Base-by-base conservation (phyloP, 148 eudicot genomes). In the Selenicereus undatus region DNA sequence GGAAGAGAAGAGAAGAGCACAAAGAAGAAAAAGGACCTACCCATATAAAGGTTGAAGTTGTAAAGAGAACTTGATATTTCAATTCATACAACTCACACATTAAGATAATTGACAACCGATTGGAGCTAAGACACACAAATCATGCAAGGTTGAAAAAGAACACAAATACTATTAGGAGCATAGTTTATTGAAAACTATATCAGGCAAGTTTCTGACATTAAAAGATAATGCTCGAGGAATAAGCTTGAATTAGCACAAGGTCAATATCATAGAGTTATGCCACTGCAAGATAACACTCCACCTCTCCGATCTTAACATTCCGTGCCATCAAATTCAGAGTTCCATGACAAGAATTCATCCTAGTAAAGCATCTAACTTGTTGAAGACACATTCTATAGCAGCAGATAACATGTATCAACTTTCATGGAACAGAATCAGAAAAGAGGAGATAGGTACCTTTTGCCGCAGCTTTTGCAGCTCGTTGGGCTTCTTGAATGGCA, bases 401-500 rank as follows among this genome's bases (percentile, higher is more conserved):
- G 66, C n/a, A n/a, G 52, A 30, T 71, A 12, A 36, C 9, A 84
- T 42, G 69, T 51, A 78, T n/a, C 26, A 17, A 70, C 22, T 56
- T 30, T 35, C 8, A 30, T 13, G 32, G 3, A 54, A 62, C 17
- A 58, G 52, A 48, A 79, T 51, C 65, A 73, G 43, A 54, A 20
- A 66, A 29, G 22, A 65, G 11, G 52, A 29, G 16, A 72, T 51
- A 21, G 27, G 62, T 73, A 92, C 99, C 97, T 93, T 91, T 95
- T 11, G 95, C 88, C 80, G 97, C 92, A 86, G 93, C 93, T 84
- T 95, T 95, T 69, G 97, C 99, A 89, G 99, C 95, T 84, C 98
- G 86, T 81, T 93, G 98, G 73, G 98, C 89, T 83, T 96, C 99
- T 84, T 96, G 99, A 82, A 91, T 87, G 65, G 99, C 94, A 85